Evolutionary conservation across 768 basidiomycete genomes (phyloP).

Genomic region (Termitomyces bulborhizus): DNA sequence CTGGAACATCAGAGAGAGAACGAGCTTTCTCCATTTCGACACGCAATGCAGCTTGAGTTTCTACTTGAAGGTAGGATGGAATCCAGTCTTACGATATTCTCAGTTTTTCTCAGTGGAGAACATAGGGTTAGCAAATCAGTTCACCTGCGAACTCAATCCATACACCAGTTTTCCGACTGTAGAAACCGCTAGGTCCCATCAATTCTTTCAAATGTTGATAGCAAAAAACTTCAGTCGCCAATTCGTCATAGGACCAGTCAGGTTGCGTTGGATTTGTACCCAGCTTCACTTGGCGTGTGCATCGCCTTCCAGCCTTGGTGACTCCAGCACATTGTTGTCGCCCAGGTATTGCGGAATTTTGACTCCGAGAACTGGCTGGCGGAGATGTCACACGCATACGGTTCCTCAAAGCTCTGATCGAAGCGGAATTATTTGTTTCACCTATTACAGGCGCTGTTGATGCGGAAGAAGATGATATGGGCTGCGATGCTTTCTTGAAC

Average conservation of each 20-base stretch:
- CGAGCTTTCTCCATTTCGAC: conserved; percentile 42
- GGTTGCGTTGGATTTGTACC: conserved; percentile 21
- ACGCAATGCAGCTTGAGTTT: conserved; percentile 51
- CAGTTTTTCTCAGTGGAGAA: background rate
- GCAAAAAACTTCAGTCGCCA: conserved; percentile 46
- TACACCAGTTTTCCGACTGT: conserved; percentile 39
- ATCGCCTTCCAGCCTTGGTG: conserved; percentile 61
- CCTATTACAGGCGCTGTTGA: conserved; percentile 15
- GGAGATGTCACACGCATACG: conserved; percentile 14
- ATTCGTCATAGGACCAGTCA: conserved; percentile 15
- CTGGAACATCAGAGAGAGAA: conserved; percentile 53
- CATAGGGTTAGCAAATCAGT: conserved; percentile 1
- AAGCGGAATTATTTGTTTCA: conserved; percentile 10
- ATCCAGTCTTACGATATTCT: conserved; percentile 52
- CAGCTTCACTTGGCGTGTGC: conserved; percentile 52
- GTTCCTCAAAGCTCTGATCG: conserved; percentile 13
- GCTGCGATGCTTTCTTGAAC: conserved; percentile 25
- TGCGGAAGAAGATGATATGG: conserved; percentile 13
- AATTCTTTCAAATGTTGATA: conserved; percentile 57
- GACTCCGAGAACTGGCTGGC: conserved; percentile 13
- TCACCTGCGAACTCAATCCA: conserved; percentile 58
- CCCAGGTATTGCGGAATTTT: conserved; percentile 6
- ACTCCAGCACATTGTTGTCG: conserved; percentile 59
- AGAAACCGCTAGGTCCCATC: conserved; percentile 49
- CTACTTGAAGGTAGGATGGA: conserved; percentile 51